Conservation (phyloP, 805 yeast genomes). For the Metschnikowia arizonensis region DNA sequence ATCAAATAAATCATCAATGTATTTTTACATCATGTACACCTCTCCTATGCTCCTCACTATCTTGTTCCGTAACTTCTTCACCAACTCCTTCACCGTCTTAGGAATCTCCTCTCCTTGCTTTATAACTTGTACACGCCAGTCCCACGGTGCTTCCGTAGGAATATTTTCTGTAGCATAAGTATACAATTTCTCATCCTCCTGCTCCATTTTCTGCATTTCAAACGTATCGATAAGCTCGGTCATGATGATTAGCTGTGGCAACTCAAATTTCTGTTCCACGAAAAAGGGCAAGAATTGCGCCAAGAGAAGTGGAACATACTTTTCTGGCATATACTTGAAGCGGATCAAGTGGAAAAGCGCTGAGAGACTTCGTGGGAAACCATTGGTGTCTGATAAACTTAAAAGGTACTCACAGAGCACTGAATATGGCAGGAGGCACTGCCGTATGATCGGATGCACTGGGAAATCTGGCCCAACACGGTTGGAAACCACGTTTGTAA, state of each 20-base stretch:
- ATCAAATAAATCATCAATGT: neutral
- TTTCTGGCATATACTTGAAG: constrained; percentile 43
- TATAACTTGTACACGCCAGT: constrained; percentile 33
- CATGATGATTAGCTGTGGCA: constrained; percentile 19
- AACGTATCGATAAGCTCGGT: constrained; percentile 39
- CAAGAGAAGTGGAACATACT: constrained; percentile 46
- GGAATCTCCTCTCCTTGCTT: constrained; percentile 22
- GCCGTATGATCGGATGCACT: constrained; percentile 57
- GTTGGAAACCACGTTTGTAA: constrained; percentile 44
- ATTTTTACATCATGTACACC: constrained; percentile 24
- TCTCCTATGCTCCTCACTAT: constrained; percentile 32
- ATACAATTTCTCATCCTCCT: constrained; percentile 32
- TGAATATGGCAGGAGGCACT: constrained; percentile 69
- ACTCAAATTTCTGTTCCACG: constrained; percentile 13
- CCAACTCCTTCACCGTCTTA: constrained; percentile 21
- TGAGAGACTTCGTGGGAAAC: constrained; percentile 30
- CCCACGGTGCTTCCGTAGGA: constrained; percentile 23
- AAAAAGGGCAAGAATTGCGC: constrained; percentile 47
- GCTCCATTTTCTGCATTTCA: constrained; percentile 27
- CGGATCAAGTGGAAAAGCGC: constrained; percentile 46
- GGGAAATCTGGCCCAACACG: constrained; percentile 31
- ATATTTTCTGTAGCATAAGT: constrained; percentile 24
- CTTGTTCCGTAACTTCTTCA: constrained; percentile 28
- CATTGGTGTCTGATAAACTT: constrained; percentile 18
- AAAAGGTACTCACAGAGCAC: constrained; percentile 52